phyloP scores from a whole-genome alignment of 2,329 filamentous ascomycete genomes.

The Trichothecium roseum region DNA sequence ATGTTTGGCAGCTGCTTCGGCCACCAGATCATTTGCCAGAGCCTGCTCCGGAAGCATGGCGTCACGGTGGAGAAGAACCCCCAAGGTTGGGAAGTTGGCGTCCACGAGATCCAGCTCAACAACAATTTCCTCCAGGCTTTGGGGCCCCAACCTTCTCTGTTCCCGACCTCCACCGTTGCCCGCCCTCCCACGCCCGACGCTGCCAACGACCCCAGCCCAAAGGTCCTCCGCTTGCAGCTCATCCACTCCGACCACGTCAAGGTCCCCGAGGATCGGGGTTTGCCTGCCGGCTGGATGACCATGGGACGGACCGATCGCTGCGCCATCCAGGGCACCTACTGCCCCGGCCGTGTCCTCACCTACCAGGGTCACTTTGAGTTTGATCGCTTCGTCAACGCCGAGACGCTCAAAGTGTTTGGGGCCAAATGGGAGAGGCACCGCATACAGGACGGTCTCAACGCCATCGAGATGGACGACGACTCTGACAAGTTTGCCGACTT shows the following conservation, averaged over 20 bases:
- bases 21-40: slow-evolving; percentile 28
- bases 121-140: slow-evolving; percentile 10
- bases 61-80: slow-evolving; percentile 15
- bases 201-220: background rate
- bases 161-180: slow-evolving; percentile 6
- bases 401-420: slow-evolving; percentile 24
- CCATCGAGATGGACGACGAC: slow-evolving; percentile 11
- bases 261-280: slow-evolving; percentile 4
- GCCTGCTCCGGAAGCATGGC: slow-evolving; percentile 19
- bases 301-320: slow-evolving; percentile 19
- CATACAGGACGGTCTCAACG: slow-evolving; percentile 4
- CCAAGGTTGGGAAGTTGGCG: slow-evolving; percentile 19
- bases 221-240: slow-evolving; percentile 19
- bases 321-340: slow-evolving; percentile 25
- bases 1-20: slow-evolving; percentile 33
- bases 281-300: slow-evolving; percentile 8
- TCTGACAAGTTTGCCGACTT: slow-evolving; percentile 9
- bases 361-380: slow-evolving; percentile 33
- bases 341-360: slow-evolving; percentile 25
- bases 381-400: slow-evolving; percentile 25
- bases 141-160: background rate
- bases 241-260: slow-evolving; percentile 23
- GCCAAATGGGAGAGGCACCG: slow-evolving; percentile 7
- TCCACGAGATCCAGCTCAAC: slow-evolving; percentile 15
- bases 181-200: background rate